Evolutionary conservation across 768 basidiomycete species (phyloP), one percentile per base, ranked within the genome.

Genomic region (Phylloporus sp.): DNA sequence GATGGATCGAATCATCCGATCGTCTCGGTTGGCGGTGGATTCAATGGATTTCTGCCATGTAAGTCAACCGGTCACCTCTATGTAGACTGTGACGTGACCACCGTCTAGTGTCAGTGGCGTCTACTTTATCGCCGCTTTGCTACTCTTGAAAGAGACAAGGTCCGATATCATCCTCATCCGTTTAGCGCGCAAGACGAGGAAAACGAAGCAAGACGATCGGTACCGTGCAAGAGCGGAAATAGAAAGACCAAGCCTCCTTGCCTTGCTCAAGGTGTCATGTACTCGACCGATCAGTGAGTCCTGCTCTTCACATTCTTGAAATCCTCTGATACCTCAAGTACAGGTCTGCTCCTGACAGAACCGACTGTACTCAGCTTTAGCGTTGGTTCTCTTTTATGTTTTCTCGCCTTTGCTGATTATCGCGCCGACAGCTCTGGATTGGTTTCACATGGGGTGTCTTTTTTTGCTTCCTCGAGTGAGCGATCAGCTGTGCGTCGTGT

Each of bases 11-110:
- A 60, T 75, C 78, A 54, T 79, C 81, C 52, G 61, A 71, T 0
- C 70, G 69, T 18, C 64, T 91, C 2, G 74, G 75, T 55, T 91
- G 90, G 88, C 73, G 88, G 24, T 91, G 89, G 88, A 88, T 94
- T 23, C 82, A 90, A 59, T 91, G 88, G 89, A 77, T 89, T 9
- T 81, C 83, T 55, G 72, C 82, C 59, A 87, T 85, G 84, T 82
- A 35, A 49, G 60, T 62, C 40, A 15, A 31, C 29, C 7, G 10
- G 11, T 38, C 45, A 38, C 44, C 44, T 42, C 42, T 22, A 10
- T 16, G 6, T 48, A 7, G 16, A 45, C 27, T 6, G 6, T 35
- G 34, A 49, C 18, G 5, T 22, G 45, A 50, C 7, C 13, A 36
- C 54, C 48, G 5, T 46, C 31, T 49, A 86, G 88, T 44, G 60